Conservation (phyloP, 2,329 filamentous ascomycete species). For the Orbilia blumenaviensis region DNA sequence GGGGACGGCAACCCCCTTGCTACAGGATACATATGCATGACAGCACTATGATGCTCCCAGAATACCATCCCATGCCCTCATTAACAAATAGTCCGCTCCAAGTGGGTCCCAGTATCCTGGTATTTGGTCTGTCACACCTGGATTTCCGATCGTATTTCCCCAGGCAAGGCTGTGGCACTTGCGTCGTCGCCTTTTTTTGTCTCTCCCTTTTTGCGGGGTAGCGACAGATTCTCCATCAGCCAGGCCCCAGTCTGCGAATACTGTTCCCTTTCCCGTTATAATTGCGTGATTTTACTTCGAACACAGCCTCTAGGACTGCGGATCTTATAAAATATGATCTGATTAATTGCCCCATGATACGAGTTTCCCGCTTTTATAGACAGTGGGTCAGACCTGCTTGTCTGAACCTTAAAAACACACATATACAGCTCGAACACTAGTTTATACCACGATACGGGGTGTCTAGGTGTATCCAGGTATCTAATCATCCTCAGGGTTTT, state of each 20-base stretch:
- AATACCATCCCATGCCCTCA: background rate
- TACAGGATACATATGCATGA: conserved; percentile 19
- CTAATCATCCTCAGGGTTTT: too few relatives aligned
- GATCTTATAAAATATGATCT: too few relatives aligned
- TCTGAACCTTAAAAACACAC: too few relatives aligned
- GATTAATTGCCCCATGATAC: too few relatives aligned
- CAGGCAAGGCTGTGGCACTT: background rate
- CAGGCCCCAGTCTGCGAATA: background rate
- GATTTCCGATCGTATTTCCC: conserved; percentile 1
- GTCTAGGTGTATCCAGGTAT: too few relatives aligned
- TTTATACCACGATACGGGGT: too few relatives aligned
- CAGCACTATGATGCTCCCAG: background rate
- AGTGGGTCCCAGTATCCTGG: conserved; percentile 42
- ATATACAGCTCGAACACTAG: too few relatives aligned
- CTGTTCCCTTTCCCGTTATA: background rate
- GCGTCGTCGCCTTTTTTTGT: background rate
- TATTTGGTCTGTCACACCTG: conserved; percentile 39
- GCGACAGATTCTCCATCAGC: background rate
- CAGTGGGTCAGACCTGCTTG: too few relatives aligned
- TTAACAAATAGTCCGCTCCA: background rate
- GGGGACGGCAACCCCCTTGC: conserved; percentile 22
- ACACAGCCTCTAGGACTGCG: too few relatives aligned
- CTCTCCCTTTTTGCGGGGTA: conserved; percentile 2
- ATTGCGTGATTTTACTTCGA: conserved; percentile 11
- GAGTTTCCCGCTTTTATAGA: too few relatives aligned